These are phyloP conservation scores for Discostella stelligeroides DNA, from an alignment of 108 stramenopile genomes.

Conservation along the genomic window DNA sequence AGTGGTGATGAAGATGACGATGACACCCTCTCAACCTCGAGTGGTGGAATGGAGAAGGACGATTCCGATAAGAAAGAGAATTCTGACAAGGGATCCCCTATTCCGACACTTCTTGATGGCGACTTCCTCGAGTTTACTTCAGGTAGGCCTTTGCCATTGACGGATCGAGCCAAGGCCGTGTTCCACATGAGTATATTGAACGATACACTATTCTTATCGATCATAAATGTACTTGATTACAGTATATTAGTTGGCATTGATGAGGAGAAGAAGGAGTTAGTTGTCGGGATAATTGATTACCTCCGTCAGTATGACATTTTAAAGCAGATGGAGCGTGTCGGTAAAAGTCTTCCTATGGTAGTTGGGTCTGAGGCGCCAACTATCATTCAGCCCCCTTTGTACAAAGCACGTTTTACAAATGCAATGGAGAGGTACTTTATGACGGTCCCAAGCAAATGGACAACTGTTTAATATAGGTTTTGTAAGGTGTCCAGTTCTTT, in stretches of 20 bases:
- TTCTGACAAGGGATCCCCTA: conserved; percentile 21
- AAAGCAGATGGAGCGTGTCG: conserved; percentile 97
- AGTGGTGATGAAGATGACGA: conserved; percentile 46
- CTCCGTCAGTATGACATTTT: conserved; percentile 98
- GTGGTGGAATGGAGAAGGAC: conserved; percentile 29
- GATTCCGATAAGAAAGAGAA: conserved; percentile 37
- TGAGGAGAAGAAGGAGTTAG: conserved; percentile 90
- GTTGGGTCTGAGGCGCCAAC: conserved; percentile 96
- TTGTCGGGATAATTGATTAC: conserved; percentile 98
- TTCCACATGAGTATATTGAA: conserved; percentile 95
- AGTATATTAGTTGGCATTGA: conserved; percentile 96
- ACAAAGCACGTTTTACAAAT: conserved; percentile 93
- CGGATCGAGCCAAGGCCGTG: conserved; percentile 89
- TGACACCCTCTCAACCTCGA: conserved; percentile 16
- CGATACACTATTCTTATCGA: conserved; percentile 94
- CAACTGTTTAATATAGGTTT: conserved; percentile 56
- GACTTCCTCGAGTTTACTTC: conserved; percentile 94
- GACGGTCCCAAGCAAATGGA: conserved; percentile 98
- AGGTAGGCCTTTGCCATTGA: conserved; percentile 93
- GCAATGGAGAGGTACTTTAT: conserved; percentile 98
- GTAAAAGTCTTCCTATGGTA: conserved; percentile 95
- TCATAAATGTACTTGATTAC: conserved; percentile 97
- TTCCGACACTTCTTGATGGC: conserved; percentile 89
- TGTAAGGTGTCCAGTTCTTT: neutral
- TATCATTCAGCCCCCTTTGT: conserved; percentile 95